Percentiles rank a stretch among this genome's conserved stretches.
These are phyloP conservation scores for Phylloporus arenicola DNA, from an alignment of 768 basidiomycete genomes.

Conservation along the genomic window DNA sequence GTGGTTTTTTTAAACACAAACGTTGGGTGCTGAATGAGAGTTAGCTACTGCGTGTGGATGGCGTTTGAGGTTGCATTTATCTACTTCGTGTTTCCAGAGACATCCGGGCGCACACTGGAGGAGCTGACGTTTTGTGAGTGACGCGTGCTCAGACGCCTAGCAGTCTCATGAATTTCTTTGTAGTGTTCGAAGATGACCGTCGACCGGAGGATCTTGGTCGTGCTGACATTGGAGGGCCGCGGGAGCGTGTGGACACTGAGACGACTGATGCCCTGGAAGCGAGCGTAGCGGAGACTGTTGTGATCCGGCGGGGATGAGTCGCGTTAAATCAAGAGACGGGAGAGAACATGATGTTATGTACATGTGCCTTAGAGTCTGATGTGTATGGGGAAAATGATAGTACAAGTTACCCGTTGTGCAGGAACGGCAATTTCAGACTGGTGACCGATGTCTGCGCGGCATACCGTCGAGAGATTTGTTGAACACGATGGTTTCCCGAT, in stretches of 20 bases:
- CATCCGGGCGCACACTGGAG: constrained; percentile 16
- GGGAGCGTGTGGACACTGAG: background rate
- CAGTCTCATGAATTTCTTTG: constrained; percentile 14
- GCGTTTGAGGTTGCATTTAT: constrained; percentile 12
- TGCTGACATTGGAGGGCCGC: background rate
- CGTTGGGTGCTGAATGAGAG: background rate
- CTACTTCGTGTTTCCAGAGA: constrained; percentile 18
- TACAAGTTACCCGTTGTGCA: too few species aligned
- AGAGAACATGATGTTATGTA: too few species aligned
- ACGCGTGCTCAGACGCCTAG: constrained; percentile 13
- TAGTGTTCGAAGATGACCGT: constrained; percentile 1
- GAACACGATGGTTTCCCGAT: background rate
- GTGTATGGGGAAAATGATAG: too few species aligned
- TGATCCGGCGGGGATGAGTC: background rate
- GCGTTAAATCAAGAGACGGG: background rate
- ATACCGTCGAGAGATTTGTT: too few species aligned
- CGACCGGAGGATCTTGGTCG: background rate
- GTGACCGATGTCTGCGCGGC: too few species aligned
- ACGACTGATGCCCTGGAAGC: background rate
- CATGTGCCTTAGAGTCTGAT: too few species aligned
- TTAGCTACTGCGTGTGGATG: constrained; percentile 14
- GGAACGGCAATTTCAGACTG: too few species aligned
- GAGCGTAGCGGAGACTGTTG: background rate
- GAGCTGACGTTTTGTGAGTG: constrained; percentile 18
- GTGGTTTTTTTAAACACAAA: too few species aligned